A percentile compares a stretch with the other conserved stretches of the same genome.
These are phyloP conservation scores for Quercus bicolor DNA, from an alignment of 306 rosid species.

Conservation along the genomic window DNA sequence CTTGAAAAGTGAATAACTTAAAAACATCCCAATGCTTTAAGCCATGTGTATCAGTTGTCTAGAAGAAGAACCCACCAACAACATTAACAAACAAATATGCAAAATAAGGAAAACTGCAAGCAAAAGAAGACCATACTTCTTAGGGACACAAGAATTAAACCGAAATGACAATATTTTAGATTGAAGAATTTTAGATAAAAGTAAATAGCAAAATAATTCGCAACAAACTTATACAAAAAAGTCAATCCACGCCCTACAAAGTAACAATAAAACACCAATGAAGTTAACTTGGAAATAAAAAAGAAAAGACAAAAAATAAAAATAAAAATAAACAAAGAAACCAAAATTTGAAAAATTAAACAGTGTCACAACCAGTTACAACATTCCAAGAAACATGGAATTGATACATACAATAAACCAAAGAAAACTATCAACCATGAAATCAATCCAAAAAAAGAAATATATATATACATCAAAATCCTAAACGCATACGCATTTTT, in stretches of 20 bases:
- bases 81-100: not conserved
- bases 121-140: not conserved
- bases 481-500: no score
- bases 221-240: constrained; percentile 6
- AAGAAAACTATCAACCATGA: not conserved
- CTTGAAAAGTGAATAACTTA: not conserved
- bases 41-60: not conserved
- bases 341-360: not conserved
- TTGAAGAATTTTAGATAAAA: not conserved
- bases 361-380: not conserved
- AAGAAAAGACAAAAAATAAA: not conserved
- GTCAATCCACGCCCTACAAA: not conserved
- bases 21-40: not conserved
- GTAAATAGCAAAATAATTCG: not conserved
- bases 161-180: constrained; percentile 6
- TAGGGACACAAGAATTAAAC: not conserved
- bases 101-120: not conserved
- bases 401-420: not conserved
- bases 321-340: not conserved
- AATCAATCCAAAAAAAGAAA: not conserved
- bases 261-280: not conserved
- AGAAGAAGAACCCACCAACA: not conserved
- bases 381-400: not conserved
- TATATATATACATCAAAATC: not conserved
- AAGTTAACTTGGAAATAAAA: not conserved